These are phyloP conservation scores for Backusella westeae DNA, from an alignment of 192 early-diverging fungal species.

Conservation along the genomic window DNA sequence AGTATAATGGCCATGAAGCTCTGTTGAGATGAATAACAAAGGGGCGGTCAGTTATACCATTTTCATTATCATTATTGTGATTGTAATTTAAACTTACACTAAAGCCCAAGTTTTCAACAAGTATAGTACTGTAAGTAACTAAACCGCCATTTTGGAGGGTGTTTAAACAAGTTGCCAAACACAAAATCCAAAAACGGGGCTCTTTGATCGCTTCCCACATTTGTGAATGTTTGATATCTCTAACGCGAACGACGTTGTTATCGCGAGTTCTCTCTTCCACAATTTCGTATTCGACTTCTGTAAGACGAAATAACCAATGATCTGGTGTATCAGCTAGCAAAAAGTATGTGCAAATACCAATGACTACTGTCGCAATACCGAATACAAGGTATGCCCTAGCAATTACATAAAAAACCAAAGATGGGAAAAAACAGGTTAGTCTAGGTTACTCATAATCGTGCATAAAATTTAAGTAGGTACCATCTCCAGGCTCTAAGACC, in stretches of 20 bases:
- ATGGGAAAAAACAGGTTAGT: neutral
- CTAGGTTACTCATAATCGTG: neutral
- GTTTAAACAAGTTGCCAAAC: neutral
- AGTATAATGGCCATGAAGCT: neutral
- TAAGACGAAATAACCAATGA: neutral
- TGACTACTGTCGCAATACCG: conserved; percentile 15
- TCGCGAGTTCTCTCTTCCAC: conserved; percentile 22
- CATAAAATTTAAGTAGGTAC: neutral
- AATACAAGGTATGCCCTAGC: conserved; percentile 25
- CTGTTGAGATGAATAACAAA: neutral
- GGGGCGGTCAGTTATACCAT: neutral
- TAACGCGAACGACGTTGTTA: conserved; percentile 8
- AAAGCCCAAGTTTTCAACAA: conserved; percentile 17
- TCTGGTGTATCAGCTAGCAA: conserved; percentile 20
- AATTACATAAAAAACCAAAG: conserved; percentile 6
- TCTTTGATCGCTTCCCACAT: conserved; percentile 24
- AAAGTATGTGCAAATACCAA: conserved; percentile 22
- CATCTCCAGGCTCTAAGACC: conserved; percentile 25
- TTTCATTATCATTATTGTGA: neutral
- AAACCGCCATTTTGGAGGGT: conserved; percentile 24
- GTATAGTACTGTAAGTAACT: conserved; percentile 13
- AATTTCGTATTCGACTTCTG: conserved; percentile 20
- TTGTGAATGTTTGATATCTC: conserved; percentile 16
- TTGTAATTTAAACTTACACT: conserved; percentile 9
- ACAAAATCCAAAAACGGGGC: conserved; percentile 14